phyloP scores from a whole-genome alignment of 768 basidiomycete species.

The Mycena metata region DNA sequence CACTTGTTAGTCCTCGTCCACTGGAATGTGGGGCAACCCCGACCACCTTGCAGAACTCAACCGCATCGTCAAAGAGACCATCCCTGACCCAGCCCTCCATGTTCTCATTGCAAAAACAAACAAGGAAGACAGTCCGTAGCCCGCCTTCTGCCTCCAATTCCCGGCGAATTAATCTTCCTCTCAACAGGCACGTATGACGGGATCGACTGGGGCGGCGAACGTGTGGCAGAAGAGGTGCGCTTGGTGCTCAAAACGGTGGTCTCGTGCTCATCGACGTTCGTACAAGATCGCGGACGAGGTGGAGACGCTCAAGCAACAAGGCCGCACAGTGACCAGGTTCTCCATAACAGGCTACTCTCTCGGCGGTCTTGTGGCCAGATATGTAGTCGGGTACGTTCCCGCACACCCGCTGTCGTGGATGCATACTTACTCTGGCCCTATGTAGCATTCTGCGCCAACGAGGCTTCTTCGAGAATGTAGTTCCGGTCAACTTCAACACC shows the following conservation, averaged over 20 bases:
- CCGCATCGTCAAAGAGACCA: conserved; percentile 64
- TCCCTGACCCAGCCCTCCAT: conserved; percentile 62
- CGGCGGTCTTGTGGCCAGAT: conserved; percentile 87
- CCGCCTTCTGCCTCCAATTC: not conserved
- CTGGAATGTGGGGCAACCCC: conserved; percentile 90
- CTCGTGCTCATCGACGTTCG: conserved; percentile 20
- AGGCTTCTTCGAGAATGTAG: conserved; percentile 77
- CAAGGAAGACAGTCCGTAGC: conserved; percentile 64
- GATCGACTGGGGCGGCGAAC: conserved; percentile 78
- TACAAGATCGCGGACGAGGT: conserved; percentile 70
- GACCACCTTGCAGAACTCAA: conserved; percentile 71
- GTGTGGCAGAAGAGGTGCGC: conserved; percentile 81
- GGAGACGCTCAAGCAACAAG: conserved; percentile 63
- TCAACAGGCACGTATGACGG: conserved; percentile 71
- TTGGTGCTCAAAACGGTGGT: conserved; percentile 27
- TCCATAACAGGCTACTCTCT: conserved; percentile 85
- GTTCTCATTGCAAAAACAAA: conserved; percentile 78
- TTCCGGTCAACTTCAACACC: conserved; percentile 86
- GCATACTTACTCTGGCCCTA: conserved; percentile 8
- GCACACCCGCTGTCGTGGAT: not conserved
- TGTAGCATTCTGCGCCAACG: conserved; percentile 73
- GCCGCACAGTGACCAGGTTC: conserved; percentile 73
- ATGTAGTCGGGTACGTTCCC: conserved; percentile 73
- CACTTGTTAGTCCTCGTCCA: conserved; percentile 57
- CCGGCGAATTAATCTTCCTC: not conserved